These are phyloP conservation scores for Cyberlindnera misumaiensis DNA, from an alignment of 805 yeast species.

Conservation along the genomic window DNA sequence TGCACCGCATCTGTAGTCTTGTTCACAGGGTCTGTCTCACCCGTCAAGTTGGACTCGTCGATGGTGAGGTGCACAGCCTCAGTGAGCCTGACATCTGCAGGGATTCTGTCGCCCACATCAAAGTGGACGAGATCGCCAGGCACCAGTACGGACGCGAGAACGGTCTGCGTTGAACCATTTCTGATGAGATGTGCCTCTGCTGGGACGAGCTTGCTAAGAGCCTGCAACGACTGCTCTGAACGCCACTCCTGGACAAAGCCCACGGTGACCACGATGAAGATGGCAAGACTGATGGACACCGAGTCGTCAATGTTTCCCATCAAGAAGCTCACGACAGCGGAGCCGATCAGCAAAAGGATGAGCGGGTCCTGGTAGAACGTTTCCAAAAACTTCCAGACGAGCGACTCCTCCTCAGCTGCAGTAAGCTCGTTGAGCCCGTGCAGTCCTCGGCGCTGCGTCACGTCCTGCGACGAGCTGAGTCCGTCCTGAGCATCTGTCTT, in stretches of 20 bases:
- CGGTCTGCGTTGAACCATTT: slow-evolving; percentile 70
- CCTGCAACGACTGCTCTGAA: slow-evolving; percentile 90
- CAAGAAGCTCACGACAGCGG: slow-evolving; percentile 77
- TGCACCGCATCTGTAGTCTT: slow-evolving; percentile 47
- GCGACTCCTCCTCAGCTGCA: slow-evolving; percentile 67
- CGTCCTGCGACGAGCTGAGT: slow-evolving; percentile 61
- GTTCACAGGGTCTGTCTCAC: slow-evolving; percentile 85
- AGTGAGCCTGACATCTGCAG: slow-evolving; percentile 85
- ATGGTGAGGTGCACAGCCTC: slow-evolving; percentile 74
- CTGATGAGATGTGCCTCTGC: slow-evolving; percentile 93
- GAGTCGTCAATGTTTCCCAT: slow-evolving; percentile 98
- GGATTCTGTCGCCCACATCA: slow-evolving; percentile 89
- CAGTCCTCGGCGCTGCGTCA: slow-evolving; percentile 58
- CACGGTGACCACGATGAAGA: slow-evolving; percentile 87
- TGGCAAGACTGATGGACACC: slow-evolving; percentile 86
- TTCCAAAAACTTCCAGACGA: slow-evolving; percentile 64
- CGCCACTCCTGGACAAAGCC: slow-evolving; percentile 97
- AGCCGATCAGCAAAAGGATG: slow-evolving; percentile 80
- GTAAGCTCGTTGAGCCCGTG: slow-evolving; percentile 80
- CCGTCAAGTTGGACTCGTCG: slow-evolving; percentile 93
- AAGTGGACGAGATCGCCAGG: slow-evolving; percentile 95
- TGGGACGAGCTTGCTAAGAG: slow-evolving; percentile 88
- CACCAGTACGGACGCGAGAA: slow-evolving; percentile 79
- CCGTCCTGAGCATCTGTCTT: slow-evolving; percentile 59
- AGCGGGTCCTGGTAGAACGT: slow-evolving; percentile 89